Conservation (phyloP, 2,329 filamentous ascomycete species). For the Periconia sp. region DNA sequence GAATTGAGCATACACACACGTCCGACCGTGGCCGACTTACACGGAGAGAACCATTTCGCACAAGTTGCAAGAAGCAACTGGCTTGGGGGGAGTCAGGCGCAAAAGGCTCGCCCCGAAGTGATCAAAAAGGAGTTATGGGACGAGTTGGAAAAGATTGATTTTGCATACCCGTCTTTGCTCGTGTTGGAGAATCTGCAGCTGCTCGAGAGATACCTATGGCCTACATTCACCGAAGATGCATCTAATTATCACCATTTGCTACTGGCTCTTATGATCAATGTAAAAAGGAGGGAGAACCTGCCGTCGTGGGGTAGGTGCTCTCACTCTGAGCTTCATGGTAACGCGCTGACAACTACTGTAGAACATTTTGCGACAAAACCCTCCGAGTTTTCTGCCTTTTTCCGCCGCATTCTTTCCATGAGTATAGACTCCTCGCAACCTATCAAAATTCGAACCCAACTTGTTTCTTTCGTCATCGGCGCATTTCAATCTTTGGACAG, state of each 20-base stretch:
- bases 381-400: constrained; percentile 83
- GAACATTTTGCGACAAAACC: constrained; percentile 75
- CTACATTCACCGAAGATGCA: constrained; percentile 82
- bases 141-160: constrained; percentile 77
- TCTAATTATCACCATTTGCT: constrained; percentile 92
- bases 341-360: constrained; percentile 45
- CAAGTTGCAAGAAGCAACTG: constrained; percentile 82
- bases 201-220: constrained; percentile 92
- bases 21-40: constrained; percentile 68
- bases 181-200: constrained; percentile 88
- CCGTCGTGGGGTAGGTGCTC: constrained; percentile 76
- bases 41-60: constrained; percentile 66
- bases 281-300: constrained; percentile 84
- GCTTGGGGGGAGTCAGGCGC: constrained; percentile 66
- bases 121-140: constrained; percentile 91
- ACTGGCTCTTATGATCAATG: constrained; percentile 80
- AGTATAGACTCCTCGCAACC: constrained; percentile 59
- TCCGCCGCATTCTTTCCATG: constrained; percentile 87
- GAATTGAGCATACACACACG: constrained; percentile 45
- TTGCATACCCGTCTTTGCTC: constrained; percentile 74
- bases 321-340: constrained; percentile 3
- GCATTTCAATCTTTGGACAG: constrained; percentile 94
- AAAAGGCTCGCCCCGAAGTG: constrained; percentile 76
- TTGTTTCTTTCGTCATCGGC: constrained; percentile 87
- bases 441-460: constrained; percentile 64